Base-by-base conservation (phyloP, 2,329 filamentous ascomycete genomes). In the Ilyonectria sp. region DNA sequence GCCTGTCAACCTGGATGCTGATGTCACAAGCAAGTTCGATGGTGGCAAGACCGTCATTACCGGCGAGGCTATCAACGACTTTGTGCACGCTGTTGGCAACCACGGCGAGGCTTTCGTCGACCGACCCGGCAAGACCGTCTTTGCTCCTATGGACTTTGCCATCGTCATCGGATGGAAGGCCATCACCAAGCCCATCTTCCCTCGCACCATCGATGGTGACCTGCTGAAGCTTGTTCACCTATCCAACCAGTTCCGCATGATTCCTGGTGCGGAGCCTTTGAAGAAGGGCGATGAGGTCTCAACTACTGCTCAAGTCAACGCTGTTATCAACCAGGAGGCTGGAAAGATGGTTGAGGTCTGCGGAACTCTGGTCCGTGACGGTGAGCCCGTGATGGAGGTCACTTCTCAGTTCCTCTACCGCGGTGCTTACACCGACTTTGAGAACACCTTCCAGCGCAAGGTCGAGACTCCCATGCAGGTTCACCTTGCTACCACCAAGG, bases 261-360 rank as follows among this genome's bases (percentile, higher is more conserved):
- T 98, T 73, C 95, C 96, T 33, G 96, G 97, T 63, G 96, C 95
- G 1, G 91, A 97, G 79, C 95, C 96, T 17, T 85, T 99, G 69
- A 97, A 97, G 88, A 97, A 97, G 85, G 96, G 94, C 33, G 96
- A 99, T 79, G 90, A 95, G 69, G 89, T 99, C 21, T 91, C 94
- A 69, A 98, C 96, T 3, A 97, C 94, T 62, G 96, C 96, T 49
- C 94, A 97, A 80, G 93, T 99, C 84, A 98, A 99, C 76, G 94
- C 96, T 17, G 94, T 99, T 76, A 92, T 99, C 85, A 99, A 98
- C 85, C 95, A 99, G 81, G 94, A 97, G 15, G 94, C 96, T 67
- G 96, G 96, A 54, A 99, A 99, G 87, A 98, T 99, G 95, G 97
- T 99, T 19, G 97, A 99, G 83, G 95, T 99, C n/a, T 98, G 95